These are phyloP conservation scores for Castanea crenata DNA, from an alignment of 306 rosid species.

Conservation along the genomic window DNA sequence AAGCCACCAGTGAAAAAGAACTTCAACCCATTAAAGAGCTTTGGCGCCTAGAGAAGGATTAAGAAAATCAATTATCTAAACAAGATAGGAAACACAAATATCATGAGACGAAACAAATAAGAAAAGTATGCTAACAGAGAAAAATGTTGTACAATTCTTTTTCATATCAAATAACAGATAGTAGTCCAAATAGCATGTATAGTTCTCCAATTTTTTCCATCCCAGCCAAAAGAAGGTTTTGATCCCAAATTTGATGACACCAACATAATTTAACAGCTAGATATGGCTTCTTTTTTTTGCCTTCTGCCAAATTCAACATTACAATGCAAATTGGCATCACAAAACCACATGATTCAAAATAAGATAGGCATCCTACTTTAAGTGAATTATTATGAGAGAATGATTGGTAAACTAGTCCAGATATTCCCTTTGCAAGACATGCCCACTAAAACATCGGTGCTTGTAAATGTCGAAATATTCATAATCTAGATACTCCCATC, in stretches of 20 bases:
- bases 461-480: conserved; percentile 10
- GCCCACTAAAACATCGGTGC: neutral
- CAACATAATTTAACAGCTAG: neutral
- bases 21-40: conserved; percentile 59
- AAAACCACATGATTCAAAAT: neutral
- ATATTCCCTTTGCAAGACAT: conserved; percentile 10
- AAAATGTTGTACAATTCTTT: neutral
- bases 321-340: neutral
- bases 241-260: neutral
- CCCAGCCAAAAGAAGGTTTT: neutral
- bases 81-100: neutral
- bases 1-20: conserved; percentile 78
- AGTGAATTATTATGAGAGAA: neutral
- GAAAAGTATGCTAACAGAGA: neutral
- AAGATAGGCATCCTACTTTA: neutral
- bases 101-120: neutral
- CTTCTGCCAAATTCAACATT: neutral
- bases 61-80: conserved; percentile 8
- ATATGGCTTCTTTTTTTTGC: neutral
- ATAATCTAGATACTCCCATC: conserved; percentile 1
- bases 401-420: conserved; percentile 7
- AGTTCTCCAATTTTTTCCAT: neutral
- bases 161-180: neutral
- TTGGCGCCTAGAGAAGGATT: conserved; percentile 55
- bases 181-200: neutral